Conservation (phyloP, 345 rosid genomes). For the Trapa bicornis region DNA sequence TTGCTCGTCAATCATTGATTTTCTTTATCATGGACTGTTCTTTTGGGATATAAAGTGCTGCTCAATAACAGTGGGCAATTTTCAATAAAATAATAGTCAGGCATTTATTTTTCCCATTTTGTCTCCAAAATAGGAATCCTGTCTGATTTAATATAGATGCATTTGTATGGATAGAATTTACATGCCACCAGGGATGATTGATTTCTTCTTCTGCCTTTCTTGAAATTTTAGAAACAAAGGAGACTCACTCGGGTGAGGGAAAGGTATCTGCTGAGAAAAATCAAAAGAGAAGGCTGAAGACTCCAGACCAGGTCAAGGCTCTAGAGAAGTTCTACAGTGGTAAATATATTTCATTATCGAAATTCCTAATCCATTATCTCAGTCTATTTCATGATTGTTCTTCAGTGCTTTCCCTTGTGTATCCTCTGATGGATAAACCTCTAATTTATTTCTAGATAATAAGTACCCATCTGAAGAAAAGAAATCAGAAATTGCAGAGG, state of each 20-base stretch:
- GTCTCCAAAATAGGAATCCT: not conserved
- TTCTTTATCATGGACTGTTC: not conserved
- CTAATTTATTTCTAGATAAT: conserved; percentile 36
- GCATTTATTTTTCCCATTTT: not conserved
- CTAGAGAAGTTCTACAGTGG: conserved; percentile 75
- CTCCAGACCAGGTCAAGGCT: conserved; percentile 60
- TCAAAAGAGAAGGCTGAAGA: conserved; percentile 50
- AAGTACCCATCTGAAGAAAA: conserved; percentile 75
- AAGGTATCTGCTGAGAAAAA: conserved; percentile 44
- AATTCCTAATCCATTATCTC: not conserved
- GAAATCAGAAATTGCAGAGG: conserved; percentile 57
- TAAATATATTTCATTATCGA: conserved; percentile 18
- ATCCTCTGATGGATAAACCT: conserved; percentile 2
- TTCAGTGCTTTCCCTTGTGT: not conserved
- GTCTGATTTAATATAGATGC: not conserved
- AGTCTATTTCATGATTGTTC: not conserved
- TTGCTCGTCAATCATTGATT: not conserved
- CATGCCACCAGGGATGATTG: not conserved
- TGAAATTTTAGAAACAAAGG: conserved; percentile 37
- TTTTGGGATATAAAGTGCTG: not conserved
- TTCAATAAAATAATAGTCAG: not conserved
- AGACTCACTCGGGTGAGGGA: conserved; percentile 48
- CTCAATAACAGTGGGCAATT: not conserved
- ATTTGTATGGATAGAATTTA: not conserved
- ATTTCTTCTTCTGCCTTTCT: conserved; percentile 9